Base-by-base conservation (phyloP, 352 stramenopile genomes). In the Phytophthora boehmeriae region DNA sequence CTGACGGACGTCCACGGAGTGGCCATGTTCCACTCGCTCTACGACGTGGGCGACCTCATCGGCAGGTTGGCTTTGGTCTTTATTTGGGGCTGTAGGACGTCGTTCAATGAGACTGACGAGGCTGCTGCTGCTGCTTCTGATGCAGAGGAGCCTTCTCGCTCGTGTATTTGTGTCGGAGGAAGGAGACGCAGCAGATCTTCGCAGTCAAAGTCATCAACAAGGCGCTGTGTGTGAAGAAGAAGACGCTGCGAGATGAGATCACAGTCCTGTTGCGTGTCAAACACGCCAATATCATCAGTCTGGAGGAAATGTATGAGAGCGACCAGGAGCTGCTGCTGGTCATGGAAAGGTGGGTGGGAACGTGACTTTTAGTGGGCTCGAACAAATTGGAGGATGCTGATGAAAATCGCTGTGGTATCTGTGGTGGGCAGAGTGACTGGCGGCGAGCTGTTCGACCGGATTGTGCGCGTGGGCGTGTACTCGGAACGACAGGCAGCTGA, bases 201-300 rank as follows among this genome's bases (percentile, higher is more conserved):
- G 87, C 85, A 6, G 85, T 94, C 59, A 94, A 96, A 50, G 84
- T 94, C 47, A 96, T 96, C 58, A 93, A 96, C 74, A 96, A 96
- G 74, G 68, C 78, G 57, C 72, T 93, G 13, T 94, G 85, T 41
- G 76, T 94, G 23, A 92, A 92, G 73, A 94, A 92, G 73, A 94
- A 93, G 56, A 88, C 80, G 23, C 66, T 95, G 50, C 77, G 85
- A n/a, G 85, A 95, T 54, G 86, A 95, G 75, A 93, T 95, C 67
- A 90, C 84, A 19, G 86, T 93, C 55, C 70, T 96, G 49, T 73
- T 93, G 55, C 85, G 85, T 27, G 78, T 95, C 54, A 91, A 95
- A 55, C 85, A 94, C 73, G 71, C 83, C 43, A 93, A 95, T 70
- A 94, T 93, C 54, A 95, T 95, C 67, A 92, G 81, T 49, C 83